Base-by-base conservation (phyloP, 495 filamentous ascomycete species). In the Zalerion maritima region DNA sequence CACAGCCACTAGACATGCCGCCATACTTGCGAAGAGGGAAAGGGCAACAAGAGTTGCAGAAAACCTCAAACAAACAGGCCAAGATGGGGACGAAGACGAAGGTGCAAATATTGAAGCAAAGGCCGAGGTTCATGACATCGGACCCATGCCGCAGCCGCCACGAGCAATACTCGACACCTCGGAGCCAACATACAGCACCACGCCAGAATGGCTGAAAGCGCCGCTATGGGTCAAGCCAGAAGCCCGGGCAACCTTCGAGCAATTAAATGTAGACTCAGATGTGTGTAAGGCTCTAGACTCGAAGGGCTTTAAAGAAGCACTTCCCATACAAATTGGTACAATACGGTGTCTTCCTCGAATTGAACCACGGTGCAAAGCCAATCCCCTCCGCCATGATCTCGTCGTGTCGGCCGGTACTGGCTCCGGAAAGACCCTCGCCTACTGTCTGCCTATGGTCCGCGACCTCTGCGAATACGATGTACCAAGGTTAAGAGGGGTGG, bases 391-490 rank as follows among this genome's bases (percentile, higher is more conserved):
- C n/a, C n/a, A n/a, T n/a, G 87, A 96, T 54, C 36, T 96, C 5
- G 78, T 89, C 29, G 69, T 96, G 10, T 84, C 83, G 13, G 87
- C 87, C 1, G 71, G 82, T 3, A 96, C 87, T 1, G 87, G 87
- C 3, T 94, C 87, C 0, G 87, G 87, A 26, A 96, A 96, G 46
- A 96, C 87, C 0, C 54, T 96, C 2, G 75, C 87, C 4, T 96
- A 96, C 37, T 64, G 84, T 1, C 58, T 94, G n/a, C 87, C 87
- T 0, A 68, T 94, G 39, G 56, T 93, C 10, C 71, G 81, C 21
- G 66, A 70, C n/a, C 51, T 96, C 22, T 68, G 71, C 28, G 52
- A 63, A 2, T 58, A 60, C 19, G 54, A 60, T 13, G 49, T 69
- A 3, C 77, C 73, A 0, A 69, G 62, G 28, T 55, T 94, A 1